Evolutionary conservation across 257 asterid genomes (phyloP), one percentile per base, ranked within the genome.

Genomic region (Gentiana straminea): DNA sequence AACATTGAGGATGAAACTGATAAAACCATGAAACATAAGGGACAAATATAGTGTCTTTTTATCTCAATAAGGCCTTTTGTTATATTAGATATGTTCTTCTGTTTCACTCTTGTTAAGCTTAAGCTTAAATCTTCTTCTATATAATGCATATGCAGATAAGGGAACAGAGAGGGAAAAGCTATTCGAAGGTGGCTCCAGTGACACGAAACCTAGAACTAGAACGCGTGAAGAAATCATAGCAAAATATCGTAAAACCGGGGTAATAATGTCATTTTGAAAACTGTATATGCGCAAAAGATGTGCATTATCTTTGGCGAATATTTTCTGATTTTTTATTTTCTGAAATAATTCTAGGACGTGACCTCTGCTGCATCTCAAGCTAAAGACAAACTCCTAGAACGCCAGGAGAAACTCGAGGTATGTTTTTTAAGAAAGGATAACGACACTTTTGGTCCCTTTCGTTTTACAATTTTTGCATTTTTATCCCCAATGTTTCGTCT

Each of bases 161-260:
- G 91, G 59, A 73, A 77, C 58, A 34, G 77, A 78, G 60, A 75
- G 93, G 74, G 81, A 84, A 51, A 81, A 51, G 74, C 64, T 85
- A 62, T 88, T 92, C 61, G 91, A 85, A 79, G 98, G 87, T 61
- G 71, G 82, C 60, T 71, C 86, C 15, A 50, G 73, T 64, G 86
- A 77, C 58, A 54, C 75, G 43, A 65, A 87, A 73, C 95, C 98
- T 61, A 85, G 59, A 63, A 55, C 32, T 36, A 73, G 97, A 67
- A 87, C 95, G 5, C 83, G 80, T 49, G 97, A 87, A 73, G 98
- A 92, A 78, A 92, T 92, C 75, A 80, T 92, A 64, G 95, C 97
- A 24, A 88, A 92, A 75, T 92, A 92, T 70, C 73, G 94, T 70
- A 68, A 73, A 64, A 52, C 88, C 0, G 96, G 87, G 83, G 97